phyloP scores from a whole-genome alignment of 2,329 filamentous ascomycete species.

The Knoxdaviesia proteae region DNA sequence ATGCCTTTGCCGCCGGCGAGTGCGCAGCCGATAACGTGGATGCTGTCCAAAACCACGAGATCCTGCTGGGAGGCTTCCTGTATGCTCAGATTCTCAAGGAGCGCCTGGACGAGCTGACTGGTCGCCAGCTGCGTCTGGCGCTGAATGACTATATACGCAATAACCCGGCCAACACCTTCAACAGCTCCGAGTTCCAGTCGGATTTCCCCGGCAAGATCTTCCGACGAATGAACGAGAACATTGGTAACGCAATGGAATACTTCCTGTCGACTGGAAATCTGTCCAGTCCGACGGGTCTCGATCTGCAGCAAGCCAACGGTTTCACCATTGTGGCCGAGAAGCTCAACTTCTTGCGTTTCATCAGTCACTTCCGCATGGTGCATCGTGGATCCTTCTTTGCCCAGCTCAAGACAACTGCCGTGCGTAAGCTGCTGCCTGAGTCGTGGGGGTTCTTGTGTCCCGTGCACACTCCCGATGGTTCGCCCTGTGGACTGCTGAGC shows the following conservation, averaged over 20 bases:
- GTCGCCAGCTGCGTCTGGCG: slow-evolving; percentile 26
- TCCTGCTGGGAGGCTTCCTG: slow-evolving; percentile 77
- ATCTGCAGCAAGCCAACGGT: slow-evolving; percentile 83
- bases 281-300: slow-evolving; percentile 73
- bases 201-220: slow-evolving; percentile 68
- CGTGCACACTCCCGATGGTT: slow-evolving; percentile 90
- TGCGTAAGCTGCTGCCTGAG: slow-evolving; percentile 84
- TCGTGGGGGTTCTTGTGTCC: slow-evolving; percentile 97
- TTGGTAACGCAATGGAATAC: slow-evolving; percentile 76
- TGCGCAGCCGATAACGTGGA: slow-evolving; percentile 91
- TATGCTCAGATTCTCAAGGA: slow-evolving; percentile 96
- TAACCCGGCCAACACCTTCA: slow-evolving; percentile 47
- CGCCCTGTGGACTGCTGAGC: slow-evolving; percentile 83
- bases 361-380: slow-evolving; percentile 97
- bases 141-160: slow-evolving; percentile 36
- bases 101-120: slow-evolving; percentile 71
- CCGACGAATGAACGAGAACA: slow-evolving; percentile 64
- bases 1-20: slow-evolving; percentile 77
- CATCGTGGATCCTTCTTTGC: slow-evolving; percentile 98
- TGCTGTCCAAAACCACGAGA: slow-evolving; percentile 88
- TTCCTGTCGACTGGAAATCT: slow-evolving; percentile 93
- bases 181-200: slow-evolving; percentile 53
- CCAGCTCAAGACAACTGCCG: slow-evolving; percentile 88
- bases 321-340: slow-evolving; percentile 96
- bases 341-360: slow-evolving; percentile 96